Base-by-base conservation (phyloP, 2,329 filamentous ascomycete genomes). In the Penicillium corylophilum region DNA sequence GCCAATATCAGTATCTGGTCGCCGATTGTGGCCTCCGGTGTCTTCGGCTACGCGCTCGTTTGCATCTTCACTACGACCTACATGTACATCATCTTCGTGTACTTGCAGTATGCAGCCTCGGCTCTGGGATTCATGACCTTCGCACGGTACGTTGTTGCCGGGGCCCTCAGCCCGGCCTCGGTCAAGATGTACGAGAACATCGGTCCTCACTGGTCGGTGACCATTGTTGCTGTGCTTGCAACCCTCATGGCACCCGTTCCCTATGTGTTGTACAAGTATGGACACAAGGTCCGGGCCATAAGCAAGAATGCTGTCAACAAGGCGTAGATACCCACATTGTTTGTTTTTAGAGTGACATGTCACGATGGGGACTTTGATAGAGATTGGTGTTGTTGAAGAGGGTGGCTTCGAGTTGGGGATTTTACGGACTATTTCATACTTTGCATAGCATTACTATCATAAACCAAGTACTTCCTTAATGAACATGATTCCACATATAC, bases 1-100 rank as follows among this genome's bases (percentile, higher is more conserved):
- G 10, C 16, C 35, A 7, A 20, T 13, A 38, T 38, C 9, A 75
- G 72, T 4, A 74, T 77, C 54, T 82, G 79, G 79, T 77, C 73
- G 3, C 75, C 77, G 0, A 68, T 83, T 1, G 68, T 64, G 1
- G 79, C 79, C 1, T 78, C 73, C n/a, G 74, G 77, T 1, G 54
- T 81, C 1, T 80, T 83, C 58, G 79, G 80, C 3, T 77, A 74
- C 48, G 76, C 75, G 1, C 69, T 78, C 39, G 68, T 77, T 8
- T 72, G 71, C 36, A 69, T 81, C 6, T 81, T 80, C 63, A 76
- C 79, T 43, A 72, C 69, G 46, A 73, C 69, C 41, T 81, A 81
- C 44, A 74, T 79, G 67, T 84, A 83, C 61, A 77, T 83, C 50
- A 82, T 83, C 46, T 79, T 82, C 55, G 73, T 71, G 7, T 84